These are phyloP conservation scores for Tetrapyrgos nigripes DNA, from an alignment of 1,284 basidiomycete species.

Conservation along the genomic window DNA sequence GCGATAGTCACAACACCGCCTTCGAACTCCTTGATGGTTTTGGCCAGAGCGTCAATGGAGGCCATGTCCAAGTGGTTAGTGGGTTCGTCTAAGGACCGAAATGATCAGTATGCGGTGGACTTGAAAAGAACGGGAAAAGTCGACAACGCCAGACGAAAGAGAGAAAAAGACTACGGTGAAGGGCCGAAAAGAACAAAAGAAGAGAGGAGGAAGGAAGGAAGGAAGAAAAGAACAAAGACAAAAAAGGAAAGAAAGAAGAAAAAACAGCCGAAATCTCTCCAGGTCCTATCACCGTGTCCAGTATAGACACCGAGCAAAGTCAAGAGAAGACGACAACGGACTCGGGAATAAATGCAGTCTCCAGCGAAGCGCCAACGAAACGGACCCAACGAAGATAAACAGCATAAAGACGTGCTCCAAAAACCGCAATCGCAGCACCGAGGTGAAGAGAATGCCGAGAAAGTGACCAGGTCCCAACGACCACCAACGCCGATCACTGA, in stretches of 20 bases:
- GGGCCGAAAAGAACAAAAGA: background rate
- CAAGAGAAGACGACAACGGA: too few species aligned
- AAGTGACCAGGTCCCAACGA: too few species aligned
- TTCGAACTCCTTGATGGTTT: constrained; percentile 95
- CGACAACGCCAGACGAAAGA: constrained; percentile 2
- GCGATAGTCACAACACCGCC: constrained; percentile 97
- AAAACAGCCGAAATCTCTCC: too few species aligned
- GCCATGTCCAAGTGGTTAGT: constrained; percentile 96
- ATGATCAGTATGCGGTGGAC: constrained; percentile 4
- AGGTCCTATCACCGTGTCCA: too few species aligned
- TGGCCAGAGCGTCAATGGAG: constrained; percentile 94
- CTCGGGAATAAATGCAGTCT: too few species aligned
- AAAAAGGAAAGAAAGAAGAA: background rate
- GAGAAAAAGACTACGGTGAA: background rate
- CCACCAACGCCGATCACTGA: too few species aligned
- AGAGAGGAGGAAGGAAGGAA: background rate
- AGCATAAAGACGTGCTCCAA: too few species aligned
- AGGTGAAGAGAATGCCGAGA: too few species aligned
- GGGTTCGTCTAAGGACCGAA: constrained; percentile 67
- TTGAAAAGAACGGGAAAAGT: constrained; percentile 1
- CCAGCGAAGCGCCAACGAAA: too few species aligned
- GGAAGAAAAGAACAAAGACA: background rate
- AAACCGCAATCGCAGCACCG: too few species aligned
- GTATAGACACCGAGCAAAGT: too few species aligned
- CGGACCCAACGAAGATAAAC: too few species aligned